phyloP scores from a whole-genome alignment of 768 basidiomycete species.

The Rhodocollybia butyracea region DNA sequence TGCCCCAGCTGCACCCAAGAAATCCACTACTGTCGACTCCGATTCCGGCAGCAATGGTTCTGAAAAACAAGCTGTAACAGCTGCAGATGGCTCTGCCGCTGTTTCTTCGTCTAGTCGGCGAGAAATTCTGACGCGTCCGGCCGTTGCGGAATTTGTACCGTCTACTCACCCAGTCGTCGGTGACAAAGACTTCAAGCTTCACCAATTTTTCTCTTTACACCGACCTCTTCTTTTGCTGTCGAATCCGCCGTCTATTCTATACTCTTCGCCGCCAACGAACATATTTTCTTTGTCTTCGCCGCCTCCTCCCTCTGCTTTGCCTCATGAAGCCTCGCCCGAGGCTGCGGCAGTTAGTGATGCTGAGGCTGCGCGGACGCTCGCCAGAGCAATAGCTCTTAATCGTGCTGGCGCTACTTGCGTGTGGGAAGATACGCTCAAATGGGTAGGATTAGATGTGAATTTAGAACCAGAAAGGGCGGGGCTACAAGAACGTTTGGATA shows the following conservation, averaged over 20 bases:
- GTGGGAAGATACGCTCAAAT: constrained; percentile 68
- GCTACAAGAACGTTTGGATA: constrained; percentile 50
- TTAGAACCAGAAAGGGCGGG: constrained; percentile 47
- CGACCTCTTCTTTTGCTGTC: constrained; percentile 72
- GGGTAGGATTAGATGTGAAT: constrained; percentile 58
- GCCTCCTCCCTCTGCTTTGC: constrained; percentile 14
- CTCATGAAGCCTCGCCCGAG: constrained; percentile 40
- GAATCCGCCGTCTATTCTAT: constrained; percentile 57
- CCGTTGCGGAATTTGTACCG: not conserved
- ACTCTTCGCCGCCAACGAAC: constrained; percentile 28
- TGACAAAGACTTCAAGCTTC: constrained; percentile 70
- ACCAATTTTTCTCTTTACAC: constrained; percentile 83
- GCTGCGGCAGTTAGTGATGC: constrained; percentile 69
- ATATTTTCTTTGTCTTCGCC: constrained; percentile 14
- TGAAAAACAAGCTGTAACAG: constrained; percentile 8
- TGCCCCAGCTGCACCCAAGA: constrained; percentile 38
- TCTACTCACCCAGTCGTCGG: constrained; percentile 52
- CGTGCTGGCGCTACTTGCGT: constrained; percentile 55
- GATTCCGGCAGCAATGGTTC: constrained; percentile 11
- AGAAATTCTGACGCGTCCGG: constrained; percentile 8
- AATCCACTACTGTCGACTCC: constrained; percentile 35
- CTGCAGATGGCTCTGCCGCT: constrained; percentile 15
- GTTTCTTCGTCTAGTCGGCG: not conserved
- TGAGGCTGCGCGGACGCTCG: constrained; percentile 77
- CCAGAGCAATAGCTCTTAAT: constrained; percentile 67